These are phyloP conservation scores for Hyphodiscus hymeniophilus DNA, from an alignment of 495 filamentous ascomycete genomes.

Conservation along the genomic window DNA sequence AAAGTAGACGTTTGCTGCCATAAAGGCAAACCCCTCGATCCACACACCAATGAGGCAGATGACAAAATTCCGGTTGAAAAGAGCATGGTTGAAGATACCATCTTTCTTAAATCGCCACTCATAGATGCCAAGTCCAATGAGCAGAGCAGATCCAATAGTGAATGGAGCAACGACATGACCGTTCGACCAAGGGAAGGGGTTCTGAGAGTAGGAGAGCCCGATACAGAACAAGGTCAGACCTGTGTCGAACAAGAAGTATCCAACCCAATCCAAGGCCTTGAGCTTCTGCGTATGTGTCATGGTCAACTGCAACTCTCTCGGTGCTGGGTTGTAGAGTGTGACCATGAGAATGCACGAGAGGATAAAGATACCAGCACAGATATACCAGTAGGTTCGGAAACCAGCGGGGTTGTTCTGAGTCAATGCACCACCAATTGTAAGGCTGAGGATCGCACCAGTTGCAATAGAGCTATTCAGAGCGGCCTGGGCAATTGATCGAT, in stretches of 20 bases:
- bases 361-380: conserved; percentile 19
- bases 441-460: conserved; percentile 13
- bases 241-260: conserved; percentile 23
- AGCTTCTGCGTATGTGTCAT: conserved; percentile 24
- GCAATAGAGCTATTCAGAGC: conserved; percentile 19
- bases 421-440: conserved; percentile 22
- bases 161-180: conserved; percentile 26
- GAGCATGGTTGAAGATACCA: conserved; percentile 30
- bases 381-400: conserved; percentile 27
- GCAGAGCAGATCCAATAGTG: conserved; percentile 21
- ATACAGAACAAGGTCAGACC: conserved; percentile 27
- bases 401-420: conserved; percentile 21
- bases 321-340: conserved; percentile 24
- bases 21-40: conserved; percentile 28
- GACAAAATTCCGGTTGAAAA: conserved; percentile 30
- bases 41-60: conserved; percentile 26
- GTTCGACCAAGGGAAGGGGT: conserved; percentile 28
- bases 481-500: conserved; percentile 24
- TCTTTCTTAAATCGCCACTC: conserved; percentile 26
- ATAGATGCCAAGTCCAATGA: conserved; percentile 19
- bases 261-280: conserved; percentile 27
- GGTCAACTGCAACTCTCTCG: conserved; percentile 3
- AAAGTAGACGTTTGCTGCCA: conserved; percentile 30
- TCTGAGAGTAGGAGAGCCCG: conserved; percentile 28
- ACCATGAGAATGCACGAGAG: conserved; percentile 16